phyloP scores from a whole-genome alignment of 305 asterid genomes.

The Fraxinus paxiana region DNA sequence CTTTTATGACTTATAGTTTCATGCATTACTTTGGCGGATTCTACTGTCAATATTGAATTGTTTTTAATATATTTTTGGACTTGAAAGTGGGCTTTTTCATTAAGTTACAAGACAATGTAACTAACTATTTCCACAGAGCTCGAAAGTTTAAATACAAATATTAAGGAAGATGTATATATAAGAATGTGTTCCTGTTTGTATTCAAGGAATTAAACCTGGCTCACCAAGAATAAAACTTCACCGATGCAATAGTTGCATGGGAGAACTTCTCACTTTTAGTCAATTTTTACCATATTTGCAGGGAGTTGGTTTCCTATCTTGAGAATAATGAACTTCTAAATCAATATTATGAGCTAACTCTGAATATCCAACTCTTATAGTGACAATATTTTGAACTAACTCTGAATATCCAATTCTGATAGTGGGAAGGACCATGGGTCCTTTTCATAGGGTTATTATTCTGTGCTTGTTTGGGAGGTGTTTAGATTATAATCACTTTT shows the following conservation, averaged over 20 bases:
- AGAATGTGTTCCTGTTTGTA: constrained; percentile 8
- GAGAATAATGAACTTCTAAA: background rate
- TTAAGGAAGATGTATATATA: background rate
- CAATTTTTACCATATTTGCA: background rate
- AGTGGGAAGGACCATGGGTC: background rate
- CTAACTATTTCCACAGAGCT: background rate
- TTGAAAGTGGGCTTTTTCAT: background rate
- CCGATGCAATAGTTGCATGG: background rate
- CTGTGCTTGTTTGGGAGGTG: background rate
- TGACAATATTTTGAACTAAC: background rate
- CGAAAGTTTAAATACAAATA: background rate
- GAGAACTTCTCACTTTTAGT: background rate
- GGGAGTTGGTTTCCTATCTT: background rate
- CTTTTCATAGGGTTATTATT: background rate
- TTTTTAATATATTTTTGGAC: background rate
- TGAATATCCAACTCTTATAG: background rate
- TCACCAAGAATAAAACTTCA: background rate
- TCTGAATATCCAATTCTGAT: background rate
- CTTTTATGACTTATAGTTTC: background rate
- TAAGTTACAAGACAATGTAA: background rate
- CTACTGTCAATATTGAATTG: background rate
- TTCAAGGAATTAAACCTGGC: constrained; percentile 4
- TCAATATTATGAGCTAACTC: background rate
- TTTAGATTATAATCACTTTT: background rate
- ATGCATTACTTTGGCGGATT: background rate